Percentiles rank a stretch among this genome's conserved stretches.
Evolutionary conservation across 2,329 filamentous ascomycete species (phyloP).

Genomic region (Coniella lustricola): DNA sequence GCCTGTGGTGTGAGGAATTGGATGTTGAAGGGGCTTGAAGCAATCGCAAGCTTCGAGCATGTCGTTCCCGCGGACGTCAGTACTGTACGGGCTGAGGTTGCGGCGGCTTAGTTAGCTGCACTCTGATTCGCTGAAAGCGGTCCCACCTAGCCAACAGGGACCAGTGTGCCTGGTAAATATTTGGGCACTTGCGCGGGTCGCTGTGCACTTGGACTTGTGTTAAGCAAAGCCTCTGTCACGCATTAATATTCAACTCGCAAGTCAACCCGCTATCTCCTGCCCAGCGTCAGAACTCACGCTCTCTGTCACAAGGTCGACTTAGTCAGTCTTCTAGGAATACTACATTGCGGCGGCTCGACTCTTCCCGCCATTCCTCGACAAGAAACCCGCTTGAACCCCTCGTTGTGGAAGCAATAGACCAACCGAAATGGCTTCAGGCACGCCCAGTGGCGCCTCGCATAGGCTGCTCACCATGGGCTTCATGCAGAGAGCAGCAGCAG

Average conservation of each 20-base stretch:
- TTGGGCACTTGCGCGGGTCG: not conserved
- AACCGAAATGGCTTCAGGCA: slow-evolving; percentile 41
- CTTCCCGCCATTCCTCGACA: not conserved
- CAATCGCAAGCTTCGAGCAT: slow-evolving; percentile 9
- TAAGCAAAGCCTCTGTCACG: no score
- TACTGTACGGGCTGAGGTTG: not conserved
- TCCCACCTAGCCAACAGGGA: not conserved
- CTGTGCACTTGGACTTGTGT: not conserved
- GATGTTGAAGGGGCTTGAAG: not conserved
- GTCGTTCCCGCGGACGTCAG: slow-evolving; percentile 8
- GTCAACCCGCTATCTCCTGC: no score
- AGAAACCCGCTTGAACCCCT: not conserved
- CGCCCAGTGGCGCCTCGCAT: slow-evolving; percentile 68
- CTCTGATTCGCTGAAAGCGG: slow-evolving; percentile 1
- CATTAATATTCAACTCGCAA: no score
- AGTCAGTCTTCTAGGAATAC: not conserved
- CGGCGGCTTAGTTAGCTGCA: slow-evolving; percentile 1
- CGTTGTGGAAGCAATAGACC: not conserved
- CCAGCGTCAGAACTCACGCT: no score
- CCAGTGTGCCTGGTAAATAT: not conserved
- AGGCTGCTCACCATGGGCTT: slow-evolving; percentile 94
- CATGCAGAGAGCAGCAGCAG: slow-evolving; percentile 80
- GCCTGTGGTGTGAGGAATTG: slow-evolving; percentile 5
- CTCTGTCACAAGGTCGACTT: no score
- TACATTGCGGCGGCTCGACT: not conserved